These are phyloP conservation scores for Saturnispora besseyi DNA, from an alignment of 805 yeast genomes.

Conservation along the genomic window DNA sequence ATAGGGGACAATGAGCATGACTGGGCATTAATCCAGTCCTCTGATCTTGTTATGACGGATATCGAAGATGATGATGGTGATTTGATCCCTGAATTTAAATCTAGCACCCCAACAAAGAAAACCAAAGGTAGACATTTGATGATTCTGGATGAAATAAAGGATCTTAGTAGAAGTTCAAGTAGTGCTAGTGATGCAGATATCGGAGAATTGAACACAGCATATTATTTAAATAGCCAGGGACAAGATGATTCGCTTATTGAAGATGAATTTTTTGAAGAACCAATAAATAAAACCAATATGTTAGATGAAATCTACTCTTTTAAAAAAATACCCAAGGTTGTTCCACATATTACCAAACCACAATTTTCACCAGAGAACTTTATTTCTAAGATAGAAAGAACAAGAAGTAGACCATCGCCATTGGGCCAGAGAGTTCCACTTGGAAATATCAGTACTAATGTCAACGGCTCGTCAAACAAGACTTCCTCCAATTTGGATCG, in stretches of 20 bases:
- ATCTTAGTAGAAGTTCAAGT: neutral
- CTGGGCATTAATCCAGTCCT: neutral
- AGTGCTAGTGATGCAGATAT: conserved; percentile 20
- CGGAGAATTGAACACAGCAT: conserved; percentile 13
- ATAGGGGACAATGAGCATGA: neutral
- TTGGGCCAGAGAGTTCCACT: conserved; percentile 4
- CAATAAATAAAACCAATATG: conserved; percentile 10
- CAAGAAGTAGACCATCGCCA: conserved; percentile 10
- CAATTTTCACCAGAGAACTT: conserved; percentile 10
- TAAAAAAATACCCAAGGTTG: neutral
- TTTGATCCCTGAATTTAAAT: neutral
- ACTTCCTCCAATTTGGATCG: neutral
- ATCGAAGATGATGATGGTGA: conserved; percentile 6
- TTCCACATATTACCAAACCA: neutral
- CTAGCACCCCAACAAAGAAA: conserved; percentile 7
- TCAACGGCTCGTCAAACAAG: neutral
- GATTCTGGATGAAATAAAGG: conserved; percentile 4
- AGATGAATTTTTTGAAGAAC: neutral
- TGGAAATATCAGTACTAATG: conserved; percentile 2
- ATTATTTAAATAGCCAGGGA: conserved; percentile 5
- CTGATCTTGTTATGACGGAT: conserved; percentile 8
- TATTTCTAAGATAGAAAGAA: neutral
- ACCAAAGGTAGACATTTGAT: neutral
- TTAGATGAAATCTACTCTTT: conserved; percentile 14
- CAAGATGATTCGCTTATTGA: neutral